Base-by-base conservation (phyloP, 495 filamentous ascomycete genomes). In the Penicillium chermesinum region DNA sequence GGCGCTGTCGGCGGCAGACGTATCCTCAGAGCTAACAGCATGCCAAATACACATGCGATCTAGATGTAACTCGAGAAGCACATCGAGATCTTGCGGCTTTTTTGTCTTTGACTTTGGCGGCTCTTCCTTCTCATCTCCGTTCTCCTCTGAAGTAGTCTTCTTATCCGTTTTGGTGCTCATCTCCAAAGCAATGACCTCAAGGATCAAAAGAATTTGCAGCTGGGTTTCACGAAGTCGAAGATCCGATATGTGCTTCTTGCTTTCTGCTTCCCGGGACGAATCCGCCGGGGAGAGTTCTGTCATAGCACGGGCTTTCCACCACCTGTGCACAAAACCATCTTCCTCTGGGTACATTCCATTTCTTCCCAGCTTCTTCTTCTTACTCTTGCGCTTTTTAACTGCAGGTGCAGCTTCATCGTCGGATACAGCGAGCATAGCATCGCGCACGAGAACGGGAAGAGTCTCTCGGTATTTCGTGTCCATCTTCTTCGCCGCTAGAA, bases 31-130 rank as follows among this genome's bases (percentile, higher is more conserved):
- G 19, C 72, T 71, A 38, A 78, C 80, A n/a, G 89, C 88, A 58
- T 96, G 90, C 94, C 94, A 98, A 33, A 98, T 98, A 61, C 89
- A 94, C 17, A 98, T 73, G 27, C 89, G 81, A 62, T 98, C 94
- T 9, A 95, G 78, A 41, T 95, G 82, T 3, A 95, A 69, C 55
- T 97, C 91, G 7, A 98, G 73, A 16, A 90, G 74, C 1, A 83
- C 64, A 19, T 71, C 69, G 14, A 86, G 62, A 59, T 87, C 75
- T 47, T 78, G 77, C 0, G 56, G 46, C 49, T 78, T 82, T 59
- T 81, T 83, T n/a, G 50, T 15, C 30, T 64, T 67, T 9, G 62
- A 17, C 44, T 70, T 76, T 41, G 62, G 64, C 2, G 65, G 46
- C 41, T 67, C 73, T 9, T 66, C 59, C 20, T 72, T 77, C 32